Percentiles rank a stretch among this genome's conserved stretches.
These are phyloP conservation scores for Polytrichum commune DNA, from an alignment of 225 moss, liverwort and hornwort genomes.

Conservation along the genomic window DNA sequence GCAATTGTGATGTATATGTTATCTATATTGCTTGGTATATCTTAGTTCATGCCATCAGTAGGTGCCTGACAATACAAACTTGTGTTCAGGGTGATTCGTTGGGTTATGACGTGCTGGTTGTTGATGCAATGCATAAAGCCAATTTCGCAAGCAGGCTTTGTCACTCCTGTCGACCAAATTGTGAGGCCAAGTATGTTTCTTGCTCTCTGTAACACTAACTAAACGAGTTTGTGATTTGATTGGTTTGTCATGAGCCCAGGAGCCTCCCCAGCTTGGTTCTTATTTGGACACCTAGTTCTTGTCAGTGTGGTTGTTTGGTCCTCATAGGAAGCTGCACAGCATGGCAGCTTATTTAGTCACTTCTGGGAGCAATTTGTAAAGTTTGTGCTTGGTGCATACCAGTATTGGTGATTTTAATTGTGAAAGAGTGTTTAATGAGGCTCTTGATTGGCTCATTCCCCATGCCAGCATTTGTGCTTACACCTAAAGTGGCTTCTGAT, in stretches of 20 bases:
- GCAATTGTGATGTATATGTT: not conserved
- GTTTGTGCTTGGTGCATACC: no score
- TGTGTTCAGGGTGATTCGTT: conserved; percentile 81
- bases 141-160: conserved; percentile 99
- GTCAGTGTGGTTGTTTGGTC: no score
- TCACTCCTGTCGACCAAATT: conserved; percentile 99
- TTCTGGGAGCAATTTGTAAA: no score
- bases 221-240: not conserved
- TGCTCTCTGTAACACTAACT: not conserved
- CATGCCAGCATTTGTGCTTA: no score
- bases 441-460: no score
- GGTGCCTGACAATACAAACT: not conserved
- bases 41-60: not conserved
- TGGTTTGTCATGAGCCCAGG: not conserved
- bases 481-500: no score
- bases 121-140: conserved; percentile 99
- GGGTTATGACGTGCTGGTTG: conserved; percentile 94
- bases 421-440: no score
- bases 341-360: no score
- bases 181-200: conserved; percentile 87
- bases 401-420: no score
- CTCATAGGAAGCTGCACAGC: no score
- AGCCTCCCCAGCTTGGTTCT: not conserved
- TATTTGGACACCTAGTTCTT: not conserved
- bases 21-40: not conserved